phyloP scores from a whole-genome alignment of 352 stramenopile genomes.

The Pythium vanterpoolii region DNA sequence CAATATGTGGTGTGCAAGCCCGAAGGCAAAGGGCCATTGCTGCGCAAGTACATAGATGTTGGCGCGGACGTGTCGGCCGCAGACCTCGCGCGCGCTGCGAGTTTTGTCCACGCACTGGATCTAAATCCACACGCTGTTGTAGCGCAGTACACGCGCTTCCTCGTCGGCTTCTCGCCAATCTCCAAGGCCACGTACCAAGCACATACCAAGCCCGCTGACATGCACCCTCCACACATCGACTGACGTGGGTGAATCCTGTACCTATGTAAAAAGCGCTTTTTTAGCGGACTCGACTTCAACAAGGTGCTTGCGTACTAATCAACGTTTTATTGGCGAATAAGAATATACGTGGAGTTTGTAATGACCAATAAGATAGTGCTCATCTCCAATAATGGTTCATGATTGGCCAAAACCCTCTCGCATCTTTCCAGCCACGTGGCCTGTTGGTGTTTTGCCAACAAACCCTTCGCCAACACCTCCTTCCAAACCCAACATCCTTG shows the following conservation, averaged over 20 bases:
- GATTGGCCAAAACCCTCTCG: conserved; percentile 10
- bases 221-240: neutral
- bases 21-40: conserved; percentile 47
- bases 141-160: conserved; percentile 31
- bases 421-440: conserved; percentile 15
- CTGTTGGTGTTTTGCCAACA: conserved; percentile 7
- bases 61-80: conserved; percentile 13
- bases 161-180: conserved; percentile 42
- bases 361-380: neutral
- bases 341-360: neutral
- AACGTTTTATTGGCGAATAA: conserved; percentile 8
- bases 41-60: conserved; percentile 36
- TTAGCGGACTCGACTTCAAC: conserved; percentile 9
- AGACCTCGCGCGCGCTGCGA: conserved; percentile 24
- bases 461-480: neutral
- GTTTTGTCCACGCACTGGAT: conserved; percentile 31
- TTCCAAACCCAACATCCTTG: neutral
- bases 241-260: neutral
- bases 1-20: conserved; percentile 41
- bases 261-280: conserved; percentile 20
- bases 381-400: neutral
- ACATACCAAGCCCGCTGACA: conserved; percentile 1
- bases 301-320: conserved; percentile 9
- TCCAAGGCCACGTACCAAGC: conserved; percentile 31
- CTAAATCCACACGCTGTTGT: conserved; percentile 34